Evolutionary conservation across 1,139 yeast species (phyloP).

Genomic region (Nadsonia commutata): DNA sequence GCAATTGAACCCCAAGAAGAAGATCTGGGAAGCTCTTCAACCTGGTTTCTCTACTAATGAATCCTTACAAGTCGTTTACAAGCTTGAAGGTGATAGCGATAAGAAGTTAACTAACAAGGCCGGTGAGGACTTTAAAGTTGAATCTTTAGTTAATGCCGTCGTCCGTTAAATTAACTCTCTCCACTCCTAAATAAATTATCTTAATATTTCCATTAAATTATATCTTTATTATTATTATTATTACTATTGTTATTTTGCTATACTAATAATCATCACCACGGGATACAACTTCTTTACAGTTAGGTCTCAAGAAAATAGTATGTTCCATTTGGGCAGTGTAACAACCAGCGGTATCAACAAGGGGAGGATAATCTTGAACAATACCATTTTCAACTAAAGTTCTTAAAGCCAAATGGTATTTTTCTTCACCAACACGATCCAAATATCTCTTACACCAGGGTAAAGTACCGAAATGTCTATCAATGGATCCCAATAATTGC

Average conservation of each 20-base stretch:
- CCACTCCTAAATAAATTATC: not conserved
- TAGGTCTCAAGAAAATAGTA: slow-evolving; percentile 80
- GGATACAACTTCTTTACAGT: slow-evolving; percentile 84
- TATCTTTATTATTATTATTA: not conserved
- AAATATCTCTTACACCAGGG: slow-evolving; percentile 95
- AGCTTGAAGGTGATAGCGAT: slow-evolving; percentile 66
- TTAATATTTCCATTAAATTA: not conserved
- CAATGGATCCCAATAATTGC: slow-evolving; percentile 50
- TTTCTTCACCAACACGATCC: slow-evolving; percentile 84
- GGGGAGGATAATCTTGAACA: slow-evolving; percentile 94
- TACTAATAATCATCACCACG: slow-evolving; percentile 78
- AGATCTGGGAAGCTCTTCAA: slow-evolving; percentile 91
- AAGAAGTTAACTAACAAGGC: slow-evolving; percentile 63
- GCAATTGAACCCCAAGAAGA: slow-evolving; percentile 95
- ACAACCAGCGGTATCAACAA: slow-evolving; percentile 66
- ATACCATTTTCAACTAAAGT: slow-evolving; percentile 74
- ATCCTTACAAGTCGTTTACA: slow-evolving; percentile 61
- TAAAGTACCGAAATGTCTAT: slow-evolving; percentile 75
- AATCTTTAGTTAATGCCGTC: slow-evolving; percentile 51
- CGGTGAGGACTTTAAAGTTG: slow-evolving; percentile 62
- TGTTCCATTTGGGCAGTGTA: slow-evolving; percentile 97
- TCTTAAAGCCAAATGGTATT: slow-evolving; percentile 78
- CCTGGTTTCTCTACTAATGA: slow-evolving; percentile 78
- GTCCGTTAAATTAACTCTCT: slow-evolving; percentile 39
- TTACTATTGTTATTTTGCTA: not conserved